Evolutionary conservation across 768 basidiomycete species (phyloP), one percentile per base, ranked within the genome.

Genomic region (Lentinula lateritia): DNA sequence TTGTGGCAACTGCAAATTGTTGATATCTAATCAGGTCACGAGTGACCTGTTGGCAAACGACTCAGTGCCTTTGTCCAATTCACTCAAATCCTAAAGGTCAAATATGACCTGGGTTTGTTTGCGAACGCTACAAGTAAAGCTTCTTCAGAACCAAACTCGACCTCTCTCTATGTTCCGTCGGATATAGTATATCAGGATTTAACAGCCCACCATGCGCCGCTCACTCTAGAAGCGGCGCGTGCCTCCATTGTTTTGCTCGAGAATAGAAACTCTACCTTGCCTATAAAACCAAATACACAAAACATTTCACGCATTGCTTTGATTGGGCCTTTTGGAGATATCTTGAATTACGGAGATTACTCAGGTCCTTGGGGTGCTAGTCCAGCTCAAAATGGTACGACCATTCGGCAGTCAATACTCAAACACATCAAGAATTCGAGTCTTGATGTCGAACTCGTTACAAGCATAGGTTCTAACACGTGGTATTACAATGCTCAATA

Each of bases 281-380:
- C 69, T 0, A 60, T 70, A 42, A 34, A 65, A 34, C 65, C 65
- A 32, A 7, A 28, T 0, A 2, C 36, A 10, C 63, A 64, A 12
- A 59, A 59, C 10, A 62, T 66, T n/a, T 38, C 48, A 0, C 68
- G 61, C 5, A 65, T 70, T 42, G 69, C 69, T 0, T 60, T 70
- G 34, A 64, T 70, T 23, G 69, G 69, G 3, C 69, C 69, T 1
- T 70, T 66, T 62, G 46, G 63, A 43, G 69, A 70, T 34, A 62
- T 62, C 5, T 58, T 68, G 45, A 67, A 70, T 61, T 70, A 66
- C 57, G 69, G 69, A n/a, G 69, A 68, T 53, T 70, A 70, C 48
- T 66, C 69, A 5, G 69, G 69, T 13, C 63, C 63, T 12, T 70
- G 69, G 69, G 69, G 69, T 4, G 58, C 52, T 35, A 65, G 64